Base-by-base conservation (phyloP, 2,329 filamentous ascomycete genomes). In the Pseudophaeomoniella oleicola region DNA sequence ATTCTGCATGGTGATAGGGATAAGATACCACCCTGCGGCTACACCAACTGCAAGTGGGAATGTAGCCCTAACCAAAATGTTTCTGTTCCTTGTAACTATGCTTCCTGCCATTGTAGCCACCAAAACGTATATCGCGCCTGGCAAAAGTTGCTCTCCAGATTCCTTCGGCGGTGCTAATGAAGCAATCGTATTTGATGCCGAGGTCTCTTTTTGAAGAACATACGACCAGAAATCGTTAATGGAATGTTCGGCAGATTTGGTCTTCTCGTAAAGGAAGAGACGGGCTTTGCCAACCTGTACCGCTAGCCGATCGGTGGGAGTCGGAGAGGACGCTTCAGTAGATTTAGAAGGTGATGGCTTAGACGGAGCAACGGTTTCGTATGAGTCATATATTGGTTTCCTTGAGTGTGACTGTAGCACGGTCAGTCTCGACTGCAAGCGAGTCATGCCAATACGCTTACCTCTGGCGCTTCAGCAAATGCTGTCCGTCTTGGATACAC, bases 21-120 rank as follows among this genome's bases (percentile, higher is more conserved):
- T 63, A 29, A 94, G 77, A 42, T 77, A 68, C 75, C 86, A 90
- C 40, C 83, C 86, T 39, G 86, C 82, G 38, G 77, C 77, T 44
- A 93, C 64, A 46, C 87, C 90, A 31, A 94, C 75, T 14, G 78
- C 77, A 35, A 88, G 60, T 9, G 90, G 90, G 2, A 82, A 71
- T 2, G 78, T 67, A 37, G 79, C 77, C 47, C 90, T 78, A 37
- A 98, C 65, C 43, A 94, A 57, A 44, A 96, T 71, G 58, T 81
- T 87, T 49, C 88, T 78, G 67, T 93, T 92, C 44, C 88, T 77
- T 38, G 83, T 76, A 38, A 94, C 67, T 56, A 98, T 96, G 59
- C 77, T 86, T 48, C 88, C 90, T 22, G 90, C 84, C 87, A 98
- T 94, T 50, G 84, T 78, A 30, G 87, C 80, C 34, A 98, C 87